phyloP scores from a whole-genome alignment of 225 moss, liverwort and hornwort genomes.

The Antitrichia curtipendula region DNA sequence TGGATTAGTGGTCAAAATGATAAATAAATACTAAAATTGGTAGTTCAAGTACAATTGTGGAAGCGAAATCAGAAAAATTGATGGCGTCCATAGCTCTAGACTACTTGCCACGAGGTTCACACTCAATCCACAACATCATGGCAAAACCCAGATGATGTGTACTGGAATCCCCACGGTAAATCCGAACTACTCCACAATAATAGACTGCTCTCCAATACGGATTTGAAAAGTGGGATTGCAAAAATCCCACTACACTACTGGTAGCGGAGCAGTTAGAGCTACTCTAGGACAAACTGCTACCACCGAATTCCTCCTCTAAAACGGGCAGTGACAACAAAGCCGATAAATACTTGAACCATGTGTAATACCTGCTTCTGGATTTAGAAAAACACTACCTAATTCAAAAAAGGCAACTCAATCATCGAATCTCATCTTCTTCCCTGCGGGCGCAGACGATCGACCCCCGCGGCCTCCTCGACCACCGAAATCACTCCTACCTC shows the following conservation, averaged over 20 bases:
- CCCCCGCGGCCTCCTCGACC: slow-evolving; percentile 16
- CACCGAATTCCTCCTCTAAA: neutral
- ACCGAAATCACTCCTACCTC: slow-evolving; percentile 21
- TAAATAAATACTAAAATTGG: neutral
- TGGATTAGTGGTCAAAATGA: too few relatives aligned
- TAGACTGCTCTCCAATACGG: neutral
- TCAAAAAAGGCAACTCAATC: neutral
- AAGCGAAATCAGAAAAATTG: neutral
- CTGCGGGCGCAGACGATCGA: slow-evolving; percentile 8
- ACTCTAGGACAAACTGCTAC: neutral
- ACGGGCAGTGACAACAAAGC: neutral
- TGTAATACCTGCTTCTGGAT: neutral
- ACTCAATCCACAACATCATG: neutral
- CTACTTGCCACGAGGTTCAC: neutral
- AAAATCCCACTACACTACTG: neutral
- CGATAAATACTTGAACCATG: neutral
- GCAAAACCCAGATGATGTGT: neutral
- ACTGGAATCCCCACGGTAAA: neutral
- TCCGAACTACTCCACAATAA: neutral
- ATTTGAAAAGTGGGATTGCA: neutral
- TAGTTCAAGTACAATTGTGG: neutral
- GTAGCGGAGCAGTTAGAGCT: neutral
- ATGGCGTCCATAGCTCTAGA: neutral
- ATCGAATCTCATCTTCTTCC: slow-evolving; percentile 25
- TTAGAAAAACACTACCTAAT: neutral